A percentile compares a stretch with the other conserved stretches of the same genome.
Evolutionary conservation across 441 rosid genomes (phyloP).

Genomic region (Capsella rubella): DNA sequence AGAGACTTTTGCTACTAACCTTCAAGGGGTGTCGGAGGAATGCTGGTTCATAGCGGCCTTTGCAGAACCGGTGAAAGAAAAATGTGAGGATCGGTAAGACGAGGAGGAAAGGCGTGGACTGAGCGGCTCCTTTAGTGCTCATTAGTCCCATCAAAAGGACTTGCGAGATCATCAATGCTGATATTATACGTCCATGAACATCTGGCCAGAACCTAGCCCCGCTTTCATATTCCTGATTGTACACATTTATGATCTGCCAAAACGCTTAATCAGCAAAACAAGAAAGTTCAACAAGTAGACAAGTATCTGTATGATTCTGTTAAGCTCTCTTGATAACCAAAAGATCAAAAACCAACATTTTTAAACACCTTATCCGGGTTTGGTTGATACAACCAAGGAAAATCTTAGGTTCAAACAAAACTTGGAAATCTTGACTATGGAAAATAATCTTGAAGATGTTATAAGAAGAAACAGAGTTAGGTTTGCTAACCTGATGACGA

Average conservation of each 20-base stretch:
- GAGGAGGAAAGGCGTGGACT: conserved; percentile 78
- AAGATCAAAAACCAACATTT: conserved; percentile 1
- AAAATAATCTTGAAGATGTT: conserved; percentile 14
- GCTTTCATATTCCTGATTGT: conserved; percentile 91
- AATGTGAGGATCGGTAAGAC: conserved; percentile 80
- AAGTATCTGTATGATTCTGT: background rate
- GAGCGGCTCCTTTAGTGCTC: conserved; percentile 70
- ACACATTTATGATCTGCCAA: conserved; percentile 89
- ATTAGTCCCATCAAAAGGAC: conserved; percentile 78
- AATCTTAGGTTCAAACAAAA: no score
- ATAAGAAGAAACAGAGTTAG: conserved; percentile 17
- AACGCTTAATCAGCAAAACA: background rate
- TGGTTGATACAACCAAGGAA: background rate
- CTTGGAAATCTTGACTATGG: no score
- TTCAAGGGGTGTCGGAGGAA: conserved; percentile 74
- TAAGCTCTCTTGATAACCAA: background rate
- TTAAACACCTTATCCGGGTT: conserved; percentile 3
- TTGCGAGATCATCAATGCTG: conserved; percentile 80
- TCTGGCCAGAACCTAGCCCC: conserved; percentile 95
- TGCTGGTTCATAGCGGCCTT: conserved; percentile 88
- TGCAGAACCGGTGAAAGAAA: conserved; percentile 72
- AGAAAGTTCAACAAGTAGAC: conserved; percentile 7
- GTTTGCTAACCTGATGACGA: conserved; percentile 77
- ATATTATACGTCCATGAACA: conserved; percentile 78
- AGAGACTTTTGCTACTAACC: conserved; percentile 48